phyloP scores from a whole-genome alignment of 2,329 filamentous ascomycete genomes.

The Epichloe elymi region DNA sequence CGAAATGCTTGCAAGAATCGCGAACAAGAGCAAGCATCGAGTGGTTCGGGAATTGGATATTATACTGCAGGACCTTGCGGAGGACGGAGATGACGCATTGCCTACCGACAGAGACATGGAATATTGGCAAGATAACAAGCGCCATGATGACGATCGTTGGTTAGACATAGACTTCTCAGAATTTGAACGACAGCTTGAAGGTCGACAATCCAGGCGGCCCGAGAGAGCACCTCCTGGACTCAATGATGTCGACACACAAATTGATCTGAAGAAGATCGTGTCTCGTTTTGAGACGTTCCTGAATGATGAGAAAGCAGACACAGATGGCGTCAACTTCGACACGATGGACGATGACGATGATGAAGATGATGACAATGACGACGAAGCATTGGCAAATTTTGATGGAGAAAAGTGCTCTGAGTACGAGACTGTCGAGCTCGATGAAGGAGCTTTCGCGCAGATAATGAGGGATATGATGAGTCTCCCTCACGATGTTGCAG shows the following conservation, averaged over 20 bases:
- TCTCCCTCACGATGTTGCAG: constrained; percentile 22
- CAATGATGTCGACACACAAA: constrained; percentile 54
- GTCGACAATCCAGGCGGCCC: constrained; percentile 25
- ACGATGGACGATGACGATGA: constrained; percentile 58
- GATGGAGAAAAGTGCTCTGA: constrained; percentile 31
- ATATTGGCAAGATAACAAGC: constrained; percentile 46
- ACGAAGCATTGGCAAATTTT: constrained; percentile 36
- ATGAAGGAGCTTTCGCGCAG: constrained; percentile 70
- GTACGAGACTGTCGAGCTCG: constrained; percentile 64
- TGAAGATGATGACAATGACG: constrained; percentile 32
- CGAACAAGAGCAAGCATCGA: constrained; percentile 54
- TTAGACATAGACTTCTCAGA: constrained; percentile 83
- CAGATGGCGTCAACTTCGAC: constrained; percentile 62
- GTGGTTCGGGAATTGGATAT: constrained; percentile 63
- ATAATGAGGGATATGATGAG: constrained; percentile 95
- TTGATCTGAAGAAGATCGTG: constrained; percentile 80
- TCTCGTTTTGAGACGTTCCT: constrained; percentile 87
- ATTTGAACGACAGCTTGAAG: constrained; percentile 67
- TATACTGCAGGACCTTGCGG: constrained; percentile 60
- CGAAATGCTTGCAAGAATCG: constrained; percentile 67
- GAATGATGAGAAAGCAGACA: constrained; percentile 68
- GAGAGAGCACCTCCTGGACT: constrained; percentile 32
- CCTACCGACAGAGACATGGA: constrained; percentile 63
- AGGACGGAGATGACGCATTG: constrained; percentile 52
- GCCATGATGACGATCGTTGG: constrained; percentile 81